Base-by-base conservation (phyloP, 1,284 basidiomycete genomes). In the Ustilago lituana region DNA sequence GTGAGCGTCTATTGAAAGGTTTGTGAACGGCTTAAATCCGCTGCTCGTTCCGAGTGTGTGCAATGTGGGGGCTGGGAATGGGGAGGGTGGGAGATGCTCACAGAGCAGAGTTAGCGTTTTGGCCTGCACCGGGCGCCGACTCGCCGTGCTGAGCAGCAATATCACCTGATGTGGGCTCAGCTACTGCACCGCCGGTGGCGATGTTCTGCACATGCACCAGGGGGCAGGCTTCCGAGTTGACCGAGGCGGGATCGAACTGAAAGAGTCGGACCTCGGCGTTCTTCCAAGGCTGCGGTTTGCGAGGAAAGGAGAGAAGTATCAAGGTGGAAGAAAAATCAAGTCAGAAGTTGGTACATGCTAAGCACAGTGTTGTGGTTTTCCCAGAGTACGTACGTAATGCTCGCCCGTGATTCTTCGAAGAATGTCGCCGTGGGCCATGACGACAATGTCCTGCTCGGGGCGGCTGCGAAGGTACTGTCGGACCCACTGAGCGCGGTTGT, bases 71-170 rank as follows among this genome's bases (percentile, higher is more conserved):
- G 19, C 27, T 26, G 12, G 15, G 41, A 29, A 38, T 7, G 12
- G 33, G 32, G 11, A 19, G 23, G 20, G 40, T n/a, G 29, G 19
- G 26, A 32, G 68, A 71, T 62, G 62, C 68, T 66, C 58, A 71
- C 70, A 62, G 60, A 64, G 69, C 64, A 59, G 64, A 55, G 47
- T 53, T 64, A 39, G 52, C 51, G 29, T 58, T 46, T 31, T 51
- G 51, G 47, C 45, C 57, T 1, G 97, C 91, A 43, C 97, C 87
- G 14, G 59, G 39, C 29, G 55, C 41, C 22, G 55, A 19, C 17
- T 63, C 49, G 36, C 54, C 60, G 11, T 51, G 33, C 22, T 62
- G 24, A 26, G 53, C 48, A 22, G 49, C 73, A 40, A 74, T 70
- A 31, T 78, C 76, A 26, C 70, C 64, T 4, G 67, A 72, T 22